These are phyloP conservation scores for Penicillium hordei DNA, from an alignment of 2,329 filamentous ascomycete species.

Conservation along the genomic window DNA sequence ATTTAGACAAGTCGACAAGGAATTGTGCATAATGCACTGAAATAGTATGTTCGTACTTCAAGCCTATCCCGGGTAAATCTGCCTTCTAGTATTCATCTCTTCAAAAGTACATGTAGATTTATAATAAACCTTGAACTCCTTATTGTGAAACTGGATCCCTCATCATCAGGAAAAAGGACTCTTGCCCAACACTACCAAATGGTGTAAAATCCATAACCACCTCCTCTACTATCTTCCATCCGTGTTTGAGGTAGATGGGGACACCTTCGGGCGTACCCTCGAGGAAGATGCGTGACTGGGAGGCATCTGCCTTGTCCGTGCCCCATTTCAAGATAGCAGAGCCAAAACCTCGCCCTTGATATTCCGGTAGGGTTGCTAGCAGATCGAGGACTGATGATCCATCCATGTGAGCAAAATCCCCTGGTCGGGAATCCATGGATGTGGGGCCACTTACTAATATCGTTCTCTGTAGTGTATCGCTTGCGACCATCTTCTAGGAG, in stretches of 20 bases:
- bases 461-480: slow-evolving; percentile 21
- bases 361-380: slow-evolving; percentile 45
- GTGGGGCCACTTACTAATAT: slow-evolving; percentile 27
- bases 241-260: slow-evolving; percentile 51
- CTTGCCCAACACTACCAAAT: slow-evolving; percentile 26
- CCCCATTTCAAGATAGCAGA: slow-evolving; percentile 52
- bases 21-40: neutral
- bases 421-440: neutral
- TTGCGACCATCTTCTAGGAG: slow-evolving; percentile 19
- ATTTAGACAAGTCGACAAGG: too few relatives aligned
- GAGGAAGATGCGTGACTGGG: slow-evolving; percentile 48
- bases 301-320: slow-evolving; percentile 46
- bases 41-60: neutral
- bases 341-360: slow-evolving; percentile 51
- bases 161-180: slow-evolving; percentile 29
- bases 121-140: neutral
- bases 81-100: neutral
- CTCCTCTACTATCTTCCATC: slow-evolving; percentile 46
- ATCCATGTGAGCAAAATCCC: neutral
- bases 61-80: neutral
- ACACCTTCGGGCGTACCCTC: slow-evolving; percentile 53
- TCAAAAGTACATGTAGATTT: neutral
- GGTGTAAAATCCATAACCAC: slow-evolving; percentile 37
- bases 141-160: slow-evolving; percentile 18
- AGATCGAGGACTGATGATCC: slow-evolving; percentile 44